Percentiles rank a stretch among this genome's conserved stretches.
These are phyloP conservation scores for Rhizoclosmatium sp. DNA, from an alignment of 192 early-diverging fungal species.

Conservation along the genomic window DNA sequence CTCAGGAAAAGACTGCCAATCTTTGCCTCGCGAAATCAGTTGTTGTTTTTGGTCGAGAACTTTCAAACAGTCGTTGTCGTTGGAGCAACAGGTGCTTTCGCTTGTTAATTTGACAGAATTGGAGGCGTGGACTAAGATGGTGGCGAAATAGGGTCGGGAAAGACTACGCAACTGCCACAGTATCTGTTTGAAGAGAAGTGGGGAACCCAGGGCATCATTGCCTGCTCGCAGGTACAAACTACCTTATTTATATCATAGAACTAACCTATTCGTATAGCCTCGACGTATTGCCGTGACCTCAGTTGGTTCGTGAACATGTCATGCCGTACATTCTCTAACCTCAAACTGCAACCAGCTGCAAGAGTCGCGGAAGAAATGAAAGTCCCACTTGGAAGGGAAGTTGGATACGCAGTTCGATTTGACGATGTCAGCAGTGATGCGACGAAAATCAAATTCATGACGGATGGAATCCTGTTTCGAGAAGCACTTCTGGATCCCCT, in stretches of 20 bases:
- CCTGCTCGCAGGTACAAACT: constrained; percentile 73
- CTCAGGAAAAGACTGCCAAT: constrained; percentile 25
- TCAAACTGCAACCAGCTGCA: constrained; percentile 55
- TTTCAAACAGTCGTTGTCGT: constrained; percentile 77
- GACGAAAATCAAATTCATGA: constrained; percentile 84
- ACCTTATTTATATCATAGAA: not conserved
- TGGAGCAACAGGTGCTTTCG: constrained; percentile 69
- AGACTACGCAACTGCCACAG: constrained; percentile 85
- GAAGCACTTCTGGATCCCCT: constrained; percentile 81
- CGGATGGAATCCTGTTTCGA: constrained; percentile 84
- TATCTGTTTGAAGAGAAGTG: constrained; percentile 81
- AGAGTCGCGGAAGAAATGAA: constrained; percentile 81
- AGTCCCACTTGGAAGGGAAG: constrained; percentile 68
- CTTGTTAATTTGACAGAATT: not conserved
- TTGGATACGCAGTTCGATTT: constrained; percentile 83
- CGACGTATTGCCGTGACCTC: constrained; percentile 38
- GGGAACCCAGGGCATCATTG: constrained; percentile 68
- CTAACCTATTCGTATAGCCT: constrained; percentile 10
- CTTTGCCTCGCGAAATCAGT: constrained; percentile 51
- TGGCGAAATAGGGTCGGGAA: constrained; percentile 59
- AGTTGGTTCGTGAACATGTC: not conserved
- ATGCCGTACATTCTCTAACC: not conserved
- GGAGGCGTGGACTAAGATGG: not conserved
- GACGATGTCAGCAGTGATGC: constrained; percentile 67
- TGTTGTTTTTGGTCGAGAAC: constrained; percentile 73